These are phyloP conservation scores for Alternaria arbusti DNA, from an alignment of 2,329 filamentous ascomycete genomes.

Conservation along the genomic window DNA sequence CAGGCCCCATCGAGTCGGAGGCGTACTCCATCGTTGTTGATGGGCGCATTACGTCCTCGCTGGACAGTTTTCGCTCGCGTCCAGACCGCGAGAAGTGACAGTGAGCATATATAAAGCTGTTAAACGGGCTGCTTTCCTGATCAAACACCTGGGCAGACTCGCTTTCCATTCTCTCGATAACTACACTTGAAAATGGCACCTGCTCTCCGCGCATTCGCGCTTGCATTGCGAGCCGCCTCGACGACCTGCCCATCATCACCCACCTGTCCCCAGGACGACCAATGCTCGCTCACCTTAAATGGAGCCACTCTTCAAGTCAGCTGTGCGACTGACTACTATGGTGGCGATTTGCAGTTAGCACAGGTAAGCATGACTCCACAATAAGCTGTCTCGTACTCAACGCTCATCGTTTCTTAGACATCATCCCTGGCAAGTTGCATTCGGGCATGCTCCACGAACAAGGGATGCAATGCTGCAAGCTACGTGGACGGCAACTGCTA, in stretches of 20 bases:
- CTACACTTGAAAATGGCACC: background rate
- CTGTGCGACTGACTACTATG: conserved; percentile 3
- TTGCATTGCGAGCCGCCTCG: background rate
- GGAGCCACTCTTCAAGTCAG: background rate
- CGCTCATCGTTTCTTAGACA: background rate
- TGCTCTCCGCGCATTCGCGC: background rate
- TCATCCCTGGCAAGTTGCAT: background rate
- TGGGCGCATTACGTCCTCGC: background rate
- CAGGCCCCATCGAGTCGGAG: background rate
- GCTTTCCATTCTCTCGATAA: background rate
- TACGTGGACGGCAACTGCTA: background rate
- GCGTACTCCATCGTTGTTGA: background rate
- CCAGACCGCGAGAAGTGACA: background rate
- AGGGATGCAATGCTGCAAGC: background rate
- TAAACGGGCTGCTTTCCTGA: background rate
- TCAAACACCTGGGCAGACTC: background rate
- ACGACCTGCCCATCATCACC: background rate
- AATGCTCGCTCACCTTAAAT: background rate
- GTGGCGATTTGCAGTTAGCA: background rate
- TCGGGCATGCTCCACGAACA: background rate
- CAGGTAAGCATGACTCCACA: background rate
- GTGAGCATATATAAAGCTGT: background rate
- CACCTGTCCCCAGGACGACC: background rate
- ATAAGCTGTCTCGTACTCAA: background rate
- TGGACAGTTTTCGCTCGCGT: background rate